Conservation (phyloP, 2,329 filamentous ascomycete genomes). For the Sporothrix phasma region DNA sequence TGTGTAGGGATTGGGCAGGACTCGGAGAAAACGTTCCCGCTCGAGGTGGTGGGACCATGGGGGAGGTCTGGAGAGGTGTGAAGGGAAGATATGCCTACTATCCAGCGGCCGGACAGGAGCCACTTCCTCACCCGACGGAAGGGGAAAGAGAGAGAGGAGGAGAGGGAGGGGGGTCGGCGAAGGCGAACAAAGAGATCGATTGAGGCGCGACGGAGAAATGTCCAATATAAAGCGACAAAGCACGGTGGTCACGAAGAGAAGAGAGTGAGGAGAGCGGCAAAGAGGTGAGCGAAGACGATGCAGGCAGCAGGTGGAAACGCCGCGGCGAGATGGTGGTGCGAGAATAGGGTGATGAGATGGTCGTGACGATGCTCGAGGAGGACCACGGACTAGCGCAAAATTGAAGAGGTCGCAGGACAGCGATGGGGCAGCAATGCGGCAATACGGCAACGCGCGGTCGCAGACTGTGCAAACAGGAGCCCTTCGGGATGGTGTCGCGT, state of each 20-base stretch:
- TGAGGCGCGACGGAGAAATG: not conserved
- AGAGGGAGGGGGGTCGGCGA: not conserved
- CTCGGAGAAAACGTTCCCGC: conserved; percentile 56
- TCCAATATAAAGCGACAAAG: not conserved
- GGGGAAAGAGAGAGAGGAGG: conserved; percentile 12
- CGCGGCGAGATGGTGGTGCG: not conserved
- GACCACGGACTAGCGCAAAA: not conserved
- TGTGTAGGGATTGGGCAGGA: conserved; percentile 48
- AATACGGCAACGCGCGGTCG: not conserved
- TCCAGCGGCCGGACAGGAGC: conserved; percentile 20
- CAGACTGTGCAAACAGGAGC: not conserved
- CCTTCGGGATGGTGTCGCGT: not conserved
- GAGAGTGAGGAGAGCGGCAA: not conserved
- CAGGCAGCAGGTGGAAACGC: not conserved
- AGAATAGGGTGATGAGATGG: not conserved
- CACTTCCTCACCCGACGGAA: conserved; percentile 20
- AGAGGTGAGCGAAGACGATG: not conserved
- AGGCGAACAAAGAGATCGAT: not conserved
- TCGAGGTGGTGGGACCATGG: conserved; percentile 52
- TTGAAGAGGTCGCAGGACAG: not conserved
- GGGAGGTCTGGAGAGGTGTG: conserved; percentile 15
- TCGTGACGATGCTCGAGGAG: not conserved
- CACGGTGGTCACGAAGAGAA: not conserved
- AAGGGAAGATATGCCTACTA: conserved; percentile 19
- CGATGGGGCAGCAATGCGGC: not conserved